Evolutionary conservation across 495 filamentous ascomycete genomes (phyloP), one percentile per base, ranked within the genome.

Genomic region (Gamarada debralockiae): DNA sequence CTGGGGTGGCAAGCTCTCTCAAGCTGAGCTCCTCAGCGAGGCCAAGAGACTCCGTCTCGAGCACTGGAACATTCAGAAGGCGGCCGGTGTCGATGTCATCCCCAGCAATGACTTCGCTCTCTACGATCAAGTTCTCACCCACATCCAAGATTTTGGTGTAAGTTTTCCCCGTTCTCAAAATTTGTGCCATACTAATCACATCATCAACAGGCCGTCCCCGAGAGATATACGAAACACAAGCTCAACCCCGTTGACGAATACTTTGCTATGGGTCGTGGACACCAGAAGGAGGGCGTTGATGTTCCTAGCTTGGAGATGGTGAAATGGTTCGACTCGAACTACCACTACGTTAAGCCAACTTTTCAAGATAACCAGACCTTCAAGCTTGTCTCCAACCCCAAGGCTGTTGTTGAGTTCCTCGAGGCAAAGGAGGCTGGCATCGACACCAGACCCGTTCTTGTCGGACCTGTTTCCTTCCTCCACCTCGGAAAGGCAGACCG

Each of bases 291-390:
- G 51, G 90, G 84, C 60, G 81, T 98, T 59, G 93, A 98, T 76
- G 93, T 98, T 62, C 92, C 92, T 43, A 78, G 76, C 65, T 78
- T 97, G 70, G 93, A 98, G 80, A 98, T 98, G 93, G 93, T 98
- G 49, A 98, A 98, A 78, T 98, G 95, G 93, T 98, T 98, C 70
- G 93, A 98, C 80, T 95, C 90, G 60, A 98, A 98, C 85, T 98
- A 98, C 83, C 93, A 98, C 81, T 97, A 97, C 77, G 93, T 97
- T 73, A 97, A 97, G 83, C 93, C 93, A 53, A 96, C 93, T 53
- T 81, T 98, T 52, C 87, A 95, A 73, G 86, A 97, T 74, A 85
- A 87, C 79, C 93, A 98, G 82, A 82, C 79, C 57, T 98, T 97
- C 85, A 88, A 88, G 72, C 89, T 98, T 48, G 73, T 77, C 56